Evolutionary conservation across 257 asterid species (phyloP).

Genomic region (Striga asiatica): DNA sequence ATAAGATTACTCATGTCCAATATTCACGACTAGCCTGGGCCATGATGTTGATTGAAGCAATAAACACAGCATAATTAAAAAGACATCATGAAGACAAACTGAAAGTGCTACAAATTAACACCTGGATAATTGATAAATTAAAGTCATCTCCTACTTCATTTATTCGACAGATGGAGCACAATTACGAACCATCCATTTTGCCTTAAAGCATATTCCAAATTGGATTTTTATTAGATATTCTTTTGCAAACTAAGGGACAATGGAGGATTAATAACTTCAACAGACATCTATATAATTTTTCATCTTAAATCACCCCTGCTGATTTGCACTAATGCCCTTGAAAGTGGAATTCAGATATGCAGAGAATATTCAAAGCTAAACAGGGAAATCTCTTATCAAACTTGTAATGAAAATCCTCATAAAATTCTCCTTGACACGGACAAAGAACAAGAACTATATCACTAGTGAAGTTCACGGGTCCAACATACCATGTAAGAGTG

Average conservation of each 20-base stretch:
- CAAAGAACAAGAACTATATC: background rate
- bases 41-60: background rate
- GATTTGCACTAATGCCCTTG: background rate
- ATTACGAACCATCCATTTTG: no score
- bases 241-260: no score
- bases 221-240: background rate
- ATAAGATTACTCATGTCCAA: background rate
- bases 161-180: no score
- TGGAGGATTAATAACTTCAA: no score
- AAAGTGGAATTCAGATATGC: background rate
- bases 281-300: background rate
- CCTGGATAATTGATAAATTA: no score
- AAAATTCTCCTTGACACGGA: background rate
- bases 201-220: background rate
- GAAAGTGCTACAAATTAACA: background rate
- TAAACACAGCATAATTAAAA: background rate
- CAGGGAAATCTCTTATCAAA: background rate
- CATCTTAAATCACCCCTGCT: background rate
- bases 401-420: background rate
- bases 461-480: background rate
- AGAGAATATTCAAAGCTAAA: background rate
- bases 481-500: constrained; percentile 14
- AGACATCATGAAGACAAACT: background rate
- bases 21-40: background rate
- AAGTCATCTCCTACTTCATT: no score